phyloP scores from a whole-genome alignment of 208 protist species.

The Trypanosoma theileri region DNA sequence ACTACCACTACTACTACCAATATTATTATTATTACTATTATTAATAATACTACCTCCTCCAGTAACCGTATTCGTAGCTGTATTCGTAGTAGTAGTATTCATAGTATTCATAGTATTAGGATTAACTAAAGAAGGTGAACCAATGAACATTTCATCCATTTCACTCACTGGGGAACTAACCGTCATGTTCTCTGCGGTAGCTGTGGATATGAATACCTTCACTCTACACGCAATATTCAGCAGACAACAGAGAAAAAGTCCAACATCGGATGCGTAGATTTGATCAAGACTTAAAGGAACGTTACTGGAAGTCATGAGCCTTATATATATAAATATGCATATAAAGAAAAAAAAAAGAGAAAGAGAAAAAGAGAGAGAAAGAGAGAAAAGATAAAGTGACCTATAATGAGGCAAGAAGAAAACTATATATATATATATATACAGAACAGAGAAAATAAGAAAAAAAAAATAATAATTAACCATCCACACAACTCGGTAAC shows the following conservation, averaged over 20 bases:
- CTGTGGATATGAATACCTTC: conserved; percentile 7
- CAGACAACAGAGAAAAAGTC: conserved; percentile 30
- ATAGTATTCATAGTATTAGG: no score
- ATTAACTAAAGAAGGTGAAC: no score
- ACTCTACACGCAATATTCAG: conserved; percentile 27
- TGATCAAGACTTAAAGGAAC: neutral
- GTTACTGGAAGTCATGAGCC: neutral
- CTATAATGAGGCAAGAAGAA: neutral
- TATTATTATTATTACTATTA: no score
- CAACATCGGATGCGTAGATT: conserved; percentile 22
- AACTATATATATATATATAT: neutral
- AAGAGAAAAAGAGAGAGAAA: neutral
- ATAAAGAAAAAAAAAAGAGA: neutral
- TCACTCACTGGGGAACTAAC: neutral
- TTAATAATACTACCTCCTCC: no score
- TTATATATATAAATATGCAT: conserved; percentile 4
- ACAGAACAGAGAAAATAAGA: neutral
- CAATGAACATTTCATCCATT: neutral
- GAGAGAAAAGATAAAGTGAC: neutral
- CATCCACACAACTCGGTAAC: no score
- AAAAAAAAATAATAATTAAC: conserved; percentile 1
- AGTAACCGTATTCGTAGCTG: no score
- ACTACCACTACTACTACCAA: no score
- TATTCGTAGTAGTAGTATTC: no score
- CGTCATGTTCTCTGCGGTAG: neutral